Conservation (phyloP, 805 yeast species). For the Metschnikowia anglica region DNA sequence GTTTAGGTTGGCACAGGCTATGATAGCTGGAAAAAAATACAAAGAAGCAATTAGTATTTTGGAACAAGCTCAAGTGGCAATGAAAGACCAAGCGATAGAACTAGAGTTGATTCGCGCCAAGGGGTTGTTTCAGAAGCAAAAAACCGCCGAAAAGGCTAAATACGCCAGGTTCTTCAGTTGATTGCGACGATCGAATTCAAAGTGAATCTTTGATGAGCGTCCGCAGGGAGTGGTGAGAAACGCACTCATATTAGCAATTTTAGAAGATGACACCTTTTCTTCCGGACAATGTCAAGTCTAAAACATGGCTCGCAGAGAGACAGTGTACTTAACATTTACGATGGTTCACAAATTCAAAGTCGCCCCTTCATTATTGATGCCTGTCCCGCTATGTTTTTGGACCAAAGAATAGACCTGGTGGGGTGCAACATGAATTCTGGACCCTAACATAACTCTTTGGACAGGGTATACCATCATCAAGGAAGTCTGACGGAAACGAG, state of each 20-base stretch:
- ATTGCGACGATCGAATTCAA: neutral
- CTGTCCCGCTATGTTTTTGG: neutral
- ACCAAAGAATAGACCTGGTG: neutral
- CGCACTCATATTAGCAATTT: no score
- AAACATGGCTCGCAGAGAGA: no score
- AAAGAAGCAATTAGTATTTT: constrained; percentile 51
- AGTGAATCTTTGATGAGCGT: no score
- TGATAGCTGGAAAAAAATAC: constrained; percentile 43
- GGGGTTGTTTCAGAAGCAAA: constrained; percentile 39
- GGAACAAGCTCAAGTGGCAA: constrained; percentile 40
- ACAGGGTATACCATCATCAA: no score
- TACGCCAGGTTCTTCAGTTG: constrained; percentile 61
- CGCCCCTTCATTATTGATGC: no score
- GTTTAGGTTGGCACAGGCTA: constrained; percentile 54
- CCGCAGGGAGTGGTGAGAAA: neutral
- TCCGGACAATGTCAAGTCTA: no score
- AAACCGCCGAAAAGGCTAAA: constrained; percentile 51
- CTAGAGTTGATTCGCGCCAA: constrained; percentile 46
- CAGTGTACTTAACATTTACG: no score
- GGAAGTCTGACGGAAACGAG: no score
- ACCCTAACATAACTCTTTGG: no score
- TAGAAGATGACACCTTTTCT: no score
- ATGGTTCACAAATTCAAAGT: no score
- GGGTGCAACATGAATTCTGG: no score
- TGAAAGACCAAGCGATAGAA: constrained; percentile 49